Conservation (phyloP, 768 basidiomycete genomes). For the Auricularia heimuer region DNA sequence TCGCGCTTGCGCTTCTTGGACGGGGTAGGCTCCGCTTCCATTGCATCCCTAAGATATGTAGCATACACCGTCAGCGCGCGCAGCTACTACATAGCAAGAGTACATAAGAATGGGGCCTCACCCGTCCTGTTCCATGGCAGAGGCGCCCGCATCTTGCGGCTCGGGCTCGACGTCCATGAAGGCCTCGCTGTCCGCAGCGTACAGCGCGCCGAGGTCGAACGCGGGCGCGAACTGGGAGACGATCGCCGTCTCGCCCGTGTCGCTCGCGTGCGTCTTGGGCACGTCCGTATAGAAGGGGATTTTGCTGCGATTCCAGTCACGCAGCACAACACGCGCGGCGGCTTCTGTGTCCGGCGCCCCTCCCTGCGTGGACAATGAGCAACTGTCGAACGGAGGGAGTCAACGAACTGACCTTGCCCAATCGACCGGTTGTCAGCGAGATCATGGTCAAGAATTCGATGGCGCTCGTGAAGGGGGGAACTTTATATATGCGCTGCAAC, state of each 20-base stretch:
- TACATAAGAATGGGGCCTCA: slow-evolving; percentile 12
- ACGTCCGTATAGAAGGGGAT: slow-evolving; percentile 83
- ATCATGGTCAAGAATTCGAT: slow-evolving; percentile 87
- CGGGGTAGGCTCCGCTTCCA: slow-evolving; percentile 3
- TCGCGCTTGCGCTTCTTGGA: slow-evolving; percentile 3
- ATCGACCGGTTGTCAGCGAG: slow-evolving; percentile 69
- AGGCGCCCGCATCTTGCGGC: slow-evolving; percentile 22
- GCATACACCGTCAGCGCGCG: no score
- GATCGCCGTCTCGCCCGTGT: slow-evolving; percentile 74
- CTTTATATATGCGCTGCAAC: slow-evolving; percentile 76
- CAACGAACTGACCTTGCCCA: slow-evolving; percentile 54
- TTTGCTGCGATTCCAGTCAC: slow-evolving; percentile 94
- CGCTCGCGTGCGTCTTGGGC: slow-evolving; percentile 71
- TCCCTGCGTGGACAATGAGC: slow-evolving; percentile 37
- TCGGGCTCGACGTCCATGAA: slow-evolving; percentile 37
- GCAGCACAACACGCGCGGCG: slow-evolving; percentile 71
- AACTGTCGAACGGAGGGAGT: not conserved
- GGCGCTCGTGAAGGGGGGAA: slow-evolving; percentile 63
- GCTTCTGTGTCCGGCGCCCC: slow-evolving; percentile 83
- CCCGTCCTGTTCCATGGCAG: slow-evolving; percentile 33
- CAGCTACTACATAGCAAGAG: not conserved
- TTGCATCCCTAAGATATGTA: not conserved
- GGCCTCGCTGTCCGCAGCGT: slow-evolving; percentile 23
- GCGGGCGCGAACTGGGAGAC: slow-evolving; percentile 60
- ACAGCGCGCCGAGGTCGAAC: slow-evolving; percentile 74